Base-by-base conservation (phyloP, 352 stramenopile genomes). In the Phytophthora agathidicida region DNA sequence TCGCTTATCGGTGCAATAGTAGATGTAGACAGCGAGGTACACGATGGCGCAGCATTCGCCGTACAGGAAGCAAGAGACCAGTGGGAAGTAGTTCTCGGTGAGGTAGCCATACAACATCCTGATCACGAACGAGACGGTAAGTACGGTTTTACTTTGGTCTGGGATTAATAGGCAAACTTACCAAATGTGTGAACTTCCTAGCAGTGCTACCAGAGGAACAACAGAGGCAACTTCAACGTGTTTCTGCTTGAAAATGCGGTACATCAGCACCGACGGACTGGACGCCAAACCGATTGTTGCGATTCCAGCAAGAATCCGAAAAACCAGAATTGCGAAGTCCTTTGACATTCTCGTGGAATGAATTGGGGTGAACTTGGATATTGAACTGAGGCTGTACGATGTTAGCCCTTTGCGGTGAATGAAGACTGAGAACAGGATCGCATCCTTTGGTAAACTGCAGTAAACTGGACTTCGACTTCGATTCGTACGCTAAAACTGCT, bases 1-100 rank as follows among this genome's bases (percentile, higher is more conserved):
- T 4, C 35, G 19, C n/a, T 61, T 70, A 10, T 75, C 64, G 1
- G 56, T 33, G 19, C 55, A 65, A 48, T 72, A 80, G 24, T 53
- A 67, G 27, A 71, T 83, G 55, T 83, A 84, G 11, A 83, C 53
- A 3, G 48, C 30, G 23, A 84, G 43, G 50, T 76, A 88, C n/a
- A 76, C 36, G 30, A 56, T 44, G 1, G 52, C 57, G 7, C 46
- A 65, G 46, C 72, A 46, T 27, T 73, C 67, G 3, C 68, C 71
- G 16, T 68, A 72, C 19, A 73, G 16, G 42, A 74, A 75, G 26
- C 63, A 73, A 4, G 44, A 51, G 39, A 82, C 56, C 16, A 77
- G 36, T 8, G 73, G 73, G 56, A 80, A 77, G 17, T 59, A 70
- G 23, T 77, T 77, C 4, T 63, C 28, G 9, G 39, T 60, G 28